Conservation (phyloP, 2,329 filamentous ascomycete genomes). For the Neofusicoccum umdonicola region DNA sequence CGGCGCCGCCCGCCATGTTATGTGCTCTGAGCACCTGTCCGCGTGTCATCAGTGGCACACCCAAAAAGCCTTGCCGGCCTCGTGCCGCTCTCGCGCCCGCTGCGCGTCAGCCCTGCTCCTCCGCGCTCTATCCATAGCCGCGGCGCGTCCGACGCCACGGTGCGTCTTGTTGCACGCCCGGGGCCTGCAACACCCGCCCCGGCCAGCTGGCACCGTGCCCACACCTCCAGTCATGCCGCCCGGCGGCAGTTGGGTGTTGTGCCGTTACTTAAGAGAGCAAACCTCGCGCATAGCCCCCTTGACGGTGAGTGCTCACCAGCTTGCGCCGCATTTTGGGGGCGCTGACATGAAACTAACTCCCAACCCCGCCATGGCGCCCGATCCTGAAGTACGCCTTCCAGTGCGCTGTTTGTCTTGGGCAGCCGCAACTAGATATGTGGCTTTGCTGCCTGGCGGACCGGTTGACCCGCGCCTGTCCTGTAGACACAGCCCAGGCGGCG, state of each 20-base stretch:
- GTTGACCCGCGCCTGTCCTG: not conserved
- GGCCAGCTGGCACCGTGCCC: not conserved
- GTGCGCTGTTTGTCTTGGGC: not conserved
- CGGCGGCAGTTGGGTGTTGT: not conserved
- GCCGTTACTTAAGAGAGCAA: not conserved
- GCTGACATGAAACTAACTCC: not conserved
- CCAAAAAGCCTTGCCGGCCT: not conserved
- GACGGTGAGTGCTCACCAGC: not conserved
- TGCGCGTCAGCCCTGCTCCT: conserved; percentile 6
- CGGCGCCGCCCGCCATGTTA: conserved; percentile 6
- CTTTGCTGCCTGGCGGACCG: conserved; percentile 11
- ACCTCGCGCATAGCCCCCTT: not conserved
- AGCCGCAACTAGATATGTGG: not conserved
- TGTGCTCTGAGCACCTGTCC: not conserved
- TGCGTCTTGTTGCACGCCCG: not conserved
- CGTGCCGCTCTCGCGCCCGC: not conserved
- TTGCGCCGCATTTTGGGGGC: not conserved
- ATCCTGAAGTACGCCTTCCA: not conserved
- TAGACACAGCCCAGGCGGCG: not conserved
- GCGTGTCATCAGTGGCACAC: not conserved
- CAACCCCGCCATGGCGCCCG: not conserved
- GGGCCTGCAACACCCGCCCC: not conserved
- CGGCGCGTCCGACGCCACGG: not conserved
- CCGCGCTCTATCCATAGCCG: not conserved
- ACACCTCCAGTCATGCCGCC: not conserved